Base-by-base conservation (phyloP, 2,329 filamentous ascomycete species). In the Coniochaeta hoffmannii region DNA sequence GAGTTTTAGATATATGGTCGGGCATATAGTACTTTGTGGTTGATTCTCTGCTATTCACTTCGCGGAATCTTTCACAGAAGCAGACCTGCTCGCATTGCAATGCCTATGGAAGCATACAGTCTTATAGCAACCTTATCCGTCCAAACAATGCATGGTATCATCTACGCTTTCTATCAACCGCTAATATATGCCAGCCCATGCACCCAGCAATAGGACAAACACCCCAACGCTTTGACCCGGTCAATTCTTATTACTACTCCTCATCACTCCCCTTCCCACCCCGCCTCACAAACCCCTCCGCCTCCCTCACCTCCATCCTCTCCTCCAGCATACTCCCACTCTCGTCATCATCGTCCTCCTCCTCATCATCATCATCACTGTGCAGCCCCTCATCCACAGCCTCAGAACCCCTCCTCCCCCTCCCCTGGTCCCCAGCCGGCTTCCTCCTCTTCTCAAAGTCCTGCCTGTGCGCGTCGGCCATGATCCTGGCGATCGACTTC, bases 381-480 rank as follows among this genome's bases (percentile, higher is more conserved):
- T 34, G 53, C 24, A 34, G 28, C 9, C 57, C 59, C 0, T 56
- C 63, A 30, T 65, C 61, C 22, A 28, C 53, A n/a, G 36, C 53
- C 41, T n/a, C 19, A 15, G 10, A 7, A 8, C 49, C 53, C 32
- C 17, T 46, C 22, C 5, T 11, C 22, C 41, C 26, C 19, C 41
- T 15, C 41, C 41, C 41, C 41, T 24, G 24, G 41, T 46, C 41
- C 15, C 19, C 44, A 19, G 22, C 32, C n/a, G 71, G 70, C 62
- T 68, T 71, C 59, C 83, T 80, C 68, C 83, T 88, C 74, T 94
- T 88, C 71, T 95, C 89, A 68, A 97, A 97, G 71, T 97, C 93
- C 68, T 96, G 88, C 58, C 83, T 87, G 68, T 97, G 94, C 6
- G 93, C 93, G 58, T 86, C 81, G 4, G 90, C 88, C 61, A 97